Conservation (phyloP, 495 filamentous ascomycete species). For the Penicillium desertorum region DNA sequence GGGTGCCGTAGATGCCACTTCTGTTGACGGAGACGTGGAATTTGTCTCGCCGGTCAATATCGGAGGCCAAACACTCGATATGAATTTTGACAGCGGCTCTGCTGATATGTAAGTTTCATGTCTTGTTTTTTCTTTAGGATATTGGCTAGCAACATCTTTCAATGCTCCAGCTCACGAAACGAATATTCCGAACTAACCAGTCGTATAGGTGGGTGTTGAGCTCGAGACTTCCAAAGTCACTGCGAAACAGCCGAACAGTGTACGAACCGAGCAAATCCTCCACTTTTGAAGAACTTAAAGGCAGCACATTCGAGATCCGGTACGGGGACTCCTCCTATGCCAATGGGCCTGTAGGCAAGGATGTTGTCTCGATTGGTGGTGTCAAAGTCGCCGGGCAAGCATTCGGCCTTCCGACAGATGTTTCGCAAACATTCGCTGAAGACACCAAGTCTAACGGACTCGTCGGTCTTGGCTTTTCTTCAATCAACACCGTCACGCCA, state of each 20-base stretch:
- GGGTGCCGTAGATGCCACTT: conserved; percentile 60
- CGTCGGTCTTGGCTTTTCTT: conserved; percentile 72
- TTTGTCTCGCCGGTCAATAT: conserved; percentile 71
- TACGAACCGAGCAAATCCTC: conserved; percentile 63
- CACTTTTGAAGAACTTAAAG: conserved; percentile 48
- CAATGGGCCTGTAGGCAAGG: conserved; percentile 65
- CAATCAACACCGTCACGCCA: conserved; percentile 70
- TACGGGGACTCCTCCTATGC: conserved; percentile 77
- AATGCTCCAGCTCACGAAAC: not conserved
- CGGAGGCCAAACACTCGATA: conserved; percentile 68
- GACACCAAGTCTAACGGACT: conserved; percentile 68
- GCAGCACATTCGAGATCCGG: conserved; percentile 60
- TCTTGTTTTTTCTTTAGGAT: not conserved
- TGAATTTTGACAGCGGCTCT: conserved; percentile 84
- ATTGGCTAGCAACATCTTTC: not conserved
- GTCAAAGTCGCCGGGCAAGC: conserved; percentile 64
- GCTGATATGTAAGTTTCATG: conserved; percentile 70
- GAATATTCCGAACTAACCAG: not conserved
- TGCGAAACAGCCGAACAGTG: conserved; percentile 53
- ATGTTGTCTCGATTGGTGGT: conserved; percentile 73
- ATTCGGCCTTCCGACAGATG: conserved; percentile 65
- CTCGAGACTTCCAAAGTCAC: conserved; percentile 51
- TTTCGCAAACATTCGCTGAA: conserved; percentile 63
- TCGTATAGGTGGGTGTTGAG: conserved; percentile 71
- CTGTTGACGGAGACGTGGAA: conserved; percentile 61